Base-by-base conservation (phyloP, 768 basidiomycete genomes). In the Harrya chromipes region DNA sequence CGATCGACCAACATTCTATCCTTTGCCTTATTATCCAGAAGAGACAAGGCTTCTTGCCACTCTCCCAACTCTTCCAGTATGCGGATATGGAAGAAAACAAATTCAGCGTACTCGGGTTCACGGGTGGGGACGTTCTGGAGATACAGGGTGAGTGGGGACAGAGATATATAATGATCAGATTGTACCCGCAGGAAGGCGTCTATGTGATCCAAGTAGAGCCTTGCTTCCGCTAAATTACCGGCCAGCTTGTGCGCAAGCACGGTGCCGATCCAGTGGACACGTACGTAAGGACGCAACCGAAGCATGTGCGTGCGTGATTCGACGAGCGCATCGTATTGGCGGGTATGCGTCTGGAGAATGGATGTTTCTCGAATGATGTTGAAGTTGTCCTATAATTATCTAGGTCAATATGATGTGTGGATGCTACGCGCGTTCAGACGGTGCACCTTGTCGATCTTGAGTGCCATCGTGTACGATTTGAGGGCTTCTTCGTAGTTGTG, bases 401-500 rank as follows among this genome's bases (percentile, higher is more conserved):
- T 31, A 23, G 24, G 52, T 52, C 20, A 56, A 37, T 23, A 47
- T 6, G 33, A 35, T 39, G 47, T 19, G 26, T 10, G 35, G 40
- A 38, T 21, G 40, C n/a, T 14, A 26, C 9, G 36, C 11, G 40
- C 14, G 65, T 13, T 17, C 21, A 33, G 33, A 33, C 13, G 16
- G 50, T 79, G 58, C 60, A 95, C 94, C 73, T 86, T 87, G 72
- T 98, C 97, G 61, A 89, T 90, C 52, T 80, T 79, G 56, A 94
- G 73, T 3, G 94, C 95, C 72, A 91, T 88, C 2, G 79, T 82
- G 68, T 97, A 98, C 21, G 93, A 94, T 61, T 93, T 90, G 60
- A 92, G 76, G 1, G 97, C 94, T 61, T 94, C 93, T 56, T 91
- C 90, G 60, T 92, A 97, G 63, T 95, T 92, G 70, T 89, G 94